These are phyloP conservation scores for Phytophthora multivora DNA, from an alignment of 352 stramenopile species.

Conservation along the genomic window DNA sequence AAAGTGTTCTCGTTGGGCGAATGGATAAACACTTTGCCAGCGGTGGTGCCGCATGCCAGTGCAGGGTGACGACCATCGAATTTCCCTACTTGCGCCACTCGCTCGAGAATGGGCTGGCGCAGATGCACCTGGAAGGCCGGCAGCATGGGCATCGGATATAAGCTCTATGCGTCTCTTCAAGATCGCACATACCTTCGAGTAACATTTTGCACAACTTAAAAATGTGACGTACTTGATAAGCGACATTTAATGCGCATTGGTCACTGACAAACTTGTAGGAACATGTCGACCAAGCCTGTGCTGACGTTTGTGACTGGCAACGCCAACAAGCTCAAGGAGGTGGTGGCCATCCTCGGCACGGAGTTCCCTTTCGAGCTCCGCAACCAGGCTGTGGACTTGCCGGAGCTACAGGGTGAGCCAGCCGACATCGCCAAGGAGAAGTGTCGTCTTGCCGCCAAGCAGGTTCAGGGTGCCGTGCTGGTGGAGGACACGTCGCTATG, in stretches of 20 bases:
- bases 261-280: slow-evolving; percentile 1
- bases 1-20: slow-evolving; percentile 81
- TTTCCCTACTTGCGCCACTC: slow-evolving; percentile 74
- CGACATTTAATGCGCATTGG: slow-evolving; percentile 27
- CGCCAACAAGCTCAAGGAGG: slow-evolving; percentile 85
- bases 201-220: slow-evolving; percentile 5
- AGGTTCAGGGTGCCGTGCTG: slow-evolving; percentile 90
- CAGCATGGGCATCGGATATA: slow-evolving; percentile 45
- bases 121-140: slow-evolving; percentile 84
- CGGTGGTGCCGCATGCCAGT: slow-evolving; percentile 84
- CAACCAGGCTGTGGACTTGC: slow-evolving; percentile 95
- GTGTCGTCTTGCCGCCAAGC: slow-evolving; percentile 88
- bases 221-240: slow-evolving; percentile 3
- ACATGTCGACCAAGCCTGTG: slow-evolving; percentile 46
- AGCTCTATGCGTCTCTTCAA: slow-evolving; percentile 27
- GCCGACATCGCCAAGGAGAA: slow-evolving; percentile 95
- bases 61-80: slow-evolving; percentile 83
- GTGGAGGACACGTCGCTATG: slow-evolving; percentile 97
- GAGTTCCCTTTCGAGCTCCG: slow-evolving; percentile 92
- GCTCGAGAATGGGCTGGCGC: slow-evolving; percentile 78
- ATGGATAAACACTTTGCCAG: slow-evolving; percentile 93
- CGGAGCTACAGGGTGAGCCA: slow-evolving; percentile 97
- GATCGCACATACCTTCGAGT: slow-evolving; percentile 30
- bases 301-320: slow-evolving; percentile 89
- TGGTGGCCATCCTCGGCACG: slow-evolving; percentile 78